Evolutionary conservation across 768 basidiomycete species (phyloP), one percentile per base, ranked within the genome.

Genomic region (Mycena rosella): DNA sequence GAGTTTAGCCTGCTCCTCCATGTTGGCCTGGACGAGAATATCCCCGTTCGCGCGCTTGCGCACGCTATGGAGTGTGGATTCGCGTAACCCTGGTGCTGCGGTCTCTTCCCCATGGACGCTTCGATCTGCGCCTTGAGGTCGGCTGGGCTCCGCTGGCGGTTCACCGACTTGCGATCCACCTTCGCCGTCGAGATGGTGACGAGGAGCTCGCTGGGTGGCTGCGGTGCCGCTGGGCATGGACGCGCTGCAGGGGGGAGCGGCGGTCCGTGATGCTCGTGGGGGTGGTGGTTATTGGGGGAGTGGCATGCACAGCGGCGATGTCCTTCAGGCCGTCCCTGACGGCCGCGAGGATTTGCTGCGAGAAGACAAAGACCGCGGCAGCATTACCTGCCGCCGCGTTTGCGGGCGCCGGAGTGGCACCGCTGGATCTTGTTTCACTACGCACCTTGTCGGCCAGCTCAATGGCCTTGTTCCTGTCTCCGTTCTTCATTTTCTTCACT

Each of bases 151-250:
- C 54, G 36, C 13, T 7, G 20, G 34, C 54, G 54, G 54, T 56
- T 56, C 1, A 18, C 18, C 36, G 54, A 56, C 54, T 56, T 56
- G 54, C 54, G 54, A 17, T 56, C 54, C 18, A n/a, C n/a, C n/a
- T 56, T 56, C 34, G 34, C 34, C 54, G 40, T 56, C 38, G 54
- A 56, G 22, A 56, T 56, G 20, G 54, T 56, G 54, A 56, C 54
- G 36, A 56, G 54, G 24, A 56, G 36, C 15, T 56, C 54, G 29
- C 36, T 38, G 54, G 54, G 54, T 34, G 38, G 54, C 32, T 34
- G 32, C 32, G 32, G 32, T 34, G 32, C 40, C 20, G 40, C 40
- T 20, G 40, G 40, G 40, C 40, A 15, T 20, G 40, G 40, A 42
- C 20, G 15, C 15, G 40, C 40, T 5, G 15, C 40, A 4, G 15